These are phyloP conservation scores for Fusarium xyrophilum DNA, from an alignment of 2,329 filamentous ascomycete genomes.

Conservation along the genomic window DNA sequence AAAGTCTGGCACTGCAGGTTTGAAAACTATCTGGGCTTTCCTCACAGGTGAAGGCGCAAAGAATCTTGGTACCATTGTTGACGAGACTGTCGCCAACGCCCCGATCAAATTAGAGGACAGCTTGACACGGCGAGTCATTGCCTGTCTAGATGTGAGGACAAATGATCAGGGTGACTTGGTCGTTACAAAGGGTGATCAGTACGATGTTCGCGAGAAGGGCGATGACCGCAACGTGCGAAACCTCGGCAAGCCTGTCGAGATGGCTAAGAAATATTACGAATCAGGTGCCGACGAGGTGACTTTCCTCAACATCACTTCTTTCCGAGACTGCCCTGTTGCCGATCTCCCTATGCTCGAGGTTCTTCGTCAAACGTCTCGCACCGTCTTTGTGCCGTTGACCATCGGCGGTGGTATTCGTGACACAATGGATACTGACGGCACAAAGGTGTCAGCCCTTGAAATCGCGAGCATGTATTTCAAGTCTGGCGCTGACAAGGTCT, in stretches of 20 bases:
- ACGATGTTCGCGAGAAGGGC: constrained; percentile 92
- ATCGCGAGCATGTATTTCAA: constrained; percentile 98
- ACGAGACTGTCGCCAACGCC: constrained; percentile 21
- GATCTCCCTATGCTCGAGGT: constrained; percentile 98
- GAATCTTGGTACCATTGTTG: constrained; percentile 50
- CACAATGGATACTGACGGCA: constrained; percentile 87
- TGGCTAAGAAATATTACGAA: constrained; percentile 93
- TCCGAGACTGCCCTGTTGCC: constrained; percentile 90
- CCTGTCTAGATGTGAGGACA: constrained; percentile 91
- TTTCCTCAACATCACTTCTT: constrained; percentile 97
- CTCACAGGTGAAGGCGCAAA: constrained; percentile 72
- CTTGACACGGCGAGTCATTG: constrained; percentile 91
- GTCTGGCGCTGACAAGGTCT: constrained; percentile 95
- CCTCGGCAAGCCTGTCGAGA: constrained; percentile 93
- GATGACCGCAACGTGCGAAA: constrained; percentile 76
- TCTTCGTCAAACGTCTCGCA: constrained; percentile 81
- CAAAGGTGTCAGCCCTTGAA: constrained; percentile 84
- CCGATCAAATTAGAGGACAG: constrained; percentile 60
- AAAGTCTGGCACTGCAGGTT: constrained; percentile 89
- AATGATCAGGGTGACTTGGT: constrained; percentile 96
- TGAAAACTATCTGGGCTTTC: constrained; percentile 85
- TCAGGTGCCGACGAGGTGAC: constrained; percentile 97
- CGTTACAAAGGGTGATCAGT: constrained; percentile 98
- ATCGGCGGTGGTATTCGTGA: constrained; percentile 96
- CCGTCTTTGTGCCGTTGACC: constrained; percentile 94